Evolutionary conservation across 1,139 yeast species (phyloP).

Genomic region (Kurtzmaniella quercitrusa): DNA sequence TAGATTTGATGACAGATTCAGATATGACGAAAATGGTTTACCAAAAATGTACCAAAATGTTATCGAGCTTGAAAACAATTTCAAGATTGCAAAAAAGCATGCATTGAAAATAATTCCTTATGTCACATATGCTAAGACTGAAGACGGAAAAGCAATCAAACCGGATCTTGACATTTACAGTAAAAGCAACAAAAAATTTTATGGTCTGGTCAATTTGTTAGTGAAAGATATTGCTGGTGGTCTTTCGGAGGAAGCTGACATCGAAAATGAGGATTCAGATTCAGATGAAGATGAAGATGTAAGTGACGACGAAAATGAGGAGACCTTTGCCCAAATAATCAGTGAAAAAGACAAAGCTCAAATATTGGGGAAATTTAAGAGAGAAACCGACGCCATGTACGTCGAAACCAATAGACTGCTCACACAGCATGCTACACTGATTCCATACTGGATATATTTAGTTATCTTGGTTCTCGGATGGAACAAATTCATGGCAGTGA

Average conservation of each 20-base stretch:
- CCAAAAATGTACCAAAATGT: slow-evolving; percentile 81
- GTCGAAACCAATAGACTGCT: slow-evolving; percentile 82
- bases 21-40: slow-evolving; percentile 77
- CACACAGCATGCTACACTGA: slow-evolving; percentile 64
- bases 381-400: slow-evolving; percentile 75
- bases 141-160: slow-evolving; percentile 49
- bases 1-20: slow-evolving; percentile 74
- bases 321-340: slow-evolving; percentile 55
- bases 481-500: slow-evolving; percentile 89
- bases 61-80: slow-evolving; percentile 66
- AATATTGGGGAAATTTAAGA: slow-evolving; percentile 60
- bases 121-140: slow-evolving; percentile 52
- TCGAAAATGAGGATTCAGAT: slow-evolving; percentile 11
- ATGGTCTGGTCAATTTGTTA: slow-evolving; percentile 14
- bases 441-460: slow-evolving; percentile 79
- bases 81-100: slow-evolving; percentile 52
- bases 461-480: slow-evolving; percentile 79
- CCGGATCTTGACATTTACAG: slow-evolving; percentile 52
- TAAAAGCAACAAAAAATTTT: slow-evolving; percentile 18
- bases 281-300: slow-evolving; percentile 38
- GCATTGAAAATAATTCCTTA: slow-evolving; percentile 59
- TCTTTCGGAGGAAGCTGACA: slow-evolving; percentile 10
- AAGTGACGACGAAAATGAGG: slow-evolving; percentile 34
- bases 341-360: slow-evolving; percentile 54
- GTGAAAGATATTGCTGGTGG: slow-evolving; percentile 2